A percentile compares a stretch with the other conserved stretches of the same genome.
Evolutionary conservation across 1,284 basidiomycete species (phyloP).

Genomic region (Mycocalia duriaeana): DNA sequence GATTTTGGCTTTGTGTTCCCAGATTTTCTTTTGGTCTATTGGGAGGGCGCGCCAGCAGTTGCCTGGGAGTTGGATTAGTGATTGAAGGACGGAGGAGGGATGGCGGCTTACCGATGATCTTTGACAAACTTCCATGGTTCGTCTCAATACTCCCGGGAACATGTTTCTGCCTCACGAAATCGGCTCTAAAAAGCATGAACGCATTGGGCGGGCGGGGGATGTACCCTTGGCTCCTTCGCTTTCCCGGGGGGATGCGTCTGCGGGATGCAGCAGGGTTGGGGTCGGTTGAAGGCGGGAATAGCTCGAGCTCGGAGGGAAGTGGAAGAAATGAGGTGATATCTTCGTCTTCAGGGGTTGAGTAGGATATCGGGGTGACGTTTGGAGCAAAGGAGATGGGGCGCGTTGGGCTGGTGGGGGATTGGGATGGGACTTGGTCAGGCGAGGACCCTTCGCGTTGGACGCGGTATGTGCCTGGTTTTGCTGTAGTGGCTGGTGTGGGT

Average conservation of each 20-base stretch:
- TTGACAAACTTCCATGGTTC: conserved; percentile 72
- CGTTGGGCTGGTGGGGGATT: no score
- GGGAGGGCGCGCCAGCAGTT: conserved; percentile 67
- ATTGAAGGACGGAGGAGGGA: background rate
- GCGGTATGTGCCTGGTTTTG: background rate
- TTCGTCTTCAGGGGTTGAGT: background rate
- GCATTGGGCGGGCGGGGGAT: conserved; percentile 89
- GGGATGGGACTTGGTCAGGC: no score
- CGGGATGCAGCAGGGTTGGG: background rate
- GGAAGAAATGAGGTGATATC: no score
- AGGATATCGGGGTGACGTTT: background rate
- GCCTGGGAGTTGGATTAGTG: conserved; percentile 31
- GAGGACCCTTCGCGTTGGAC: no score
- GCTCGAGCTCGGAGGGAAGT: background rate
- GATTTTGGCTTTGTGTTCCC: conserved; percentile 61
- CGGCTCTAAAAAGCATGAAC: conserved; percentile 90
- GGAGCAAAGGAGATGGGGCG: background rate
- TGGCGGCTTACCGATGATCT: conserved; percentile 16
- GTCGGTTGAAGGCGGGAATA: background rate
- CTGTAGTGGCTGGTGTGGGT: background rate
- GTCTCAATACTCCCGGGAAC: conserved; percentile 82
- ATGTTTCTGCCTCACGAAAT: conserved; percentile 78
- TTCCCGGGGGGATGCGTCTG: background rate
- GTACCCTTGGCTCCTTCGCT: conserved; percentile 36
- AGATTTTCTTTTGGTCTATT: conserved; percentile 59